Conservation (phyloP, 108 stramenopile genomes). For the Parietichytrium sp. region DNA sequence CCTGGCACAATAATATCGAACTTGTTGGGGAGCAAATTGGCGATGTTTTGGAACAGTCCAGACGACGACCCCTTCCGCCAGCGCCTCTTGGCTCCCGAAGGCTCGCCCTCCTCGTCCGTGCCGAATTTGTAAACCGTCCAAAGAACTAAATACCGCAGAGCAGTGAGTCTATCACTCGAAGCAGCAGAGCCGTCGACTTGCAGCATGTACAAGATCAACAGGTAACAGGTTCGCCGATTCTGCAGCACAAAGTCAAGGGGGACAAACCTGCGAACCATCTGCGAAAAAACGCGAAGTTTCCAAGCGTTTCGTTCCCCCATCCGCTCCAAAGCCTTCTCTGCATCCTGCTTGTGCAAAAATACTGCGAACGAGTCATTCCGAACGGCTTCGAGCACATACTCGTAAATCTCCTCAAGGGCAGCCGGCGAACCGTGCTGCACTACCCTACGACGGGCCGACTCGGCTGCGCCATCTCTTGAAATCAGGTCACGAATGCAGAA, state of each 20-base stretch:
- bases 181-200: too few relatives aligned
- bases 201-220: background rate
- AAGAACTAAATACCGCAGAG: too few relatives aligned
- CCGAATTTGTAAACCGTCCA: too few relatives aligned
- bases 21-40: too few relatives aligned
- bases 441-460: background rate
- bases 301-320: slow-evolving; percentile 13
- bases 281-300: slow-evolving; percentile 23
- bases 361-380: background rate
- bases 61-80: too few relatives aligned
- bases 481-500: slow-evolving; percentile 14
- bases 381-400: background rate
- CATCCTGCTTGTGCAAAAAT: slow-evolving; percentile 20
- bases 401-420: background rate
- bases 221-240: background rate
- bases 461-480: background rate
- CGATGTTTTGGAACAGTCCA: too few relatives aligned
- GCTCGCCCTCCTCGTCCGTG: too few relatives aligned
- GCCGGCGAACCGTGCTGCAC: background rate
- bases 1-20: too few relatives aligned
- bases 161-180: too few relatives aligned
- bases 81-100: too few relatives aligned
- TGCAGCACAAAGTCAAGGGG: background rate
- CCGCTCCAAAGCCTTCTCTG: background rate
- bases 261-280: background rate